A percentile compares a stretch with the other conserved stretches of the same genome.
Conservation (phyloP, 257 asterid genomes). For the Hygrophila difformis region DNA sequence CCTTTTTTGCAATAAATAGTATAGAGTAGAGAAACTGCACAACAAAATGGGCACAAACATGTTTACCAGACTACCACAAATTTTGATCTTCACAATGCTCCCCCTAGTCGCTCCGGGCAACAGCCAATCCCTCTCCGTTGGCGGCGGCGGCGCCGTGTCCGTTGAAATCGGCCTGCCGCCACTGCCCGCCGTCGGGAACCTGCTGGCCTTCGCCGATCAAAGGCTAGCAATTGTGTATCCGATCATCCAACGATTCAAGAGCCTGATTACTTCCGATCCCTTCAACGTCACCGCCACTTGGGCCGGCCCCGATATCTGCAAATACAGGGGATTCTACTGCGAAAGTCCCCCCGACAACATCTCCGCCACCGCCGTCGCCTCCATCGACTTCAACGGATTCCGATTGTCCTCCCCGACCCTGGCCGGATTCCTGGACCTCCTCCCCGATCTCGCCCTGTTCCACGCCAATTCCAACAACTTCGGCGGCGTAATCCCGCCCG, state of each 20-base stretch:
- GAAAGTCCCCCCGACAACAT: constrained; percentile 66
- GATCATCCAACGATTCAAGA: constrained; percentile 55
- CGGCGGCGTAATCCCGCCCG: constrained; percentile 38
- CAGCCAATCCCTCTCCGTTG: neutral
- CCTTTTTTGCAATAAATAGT: no score
- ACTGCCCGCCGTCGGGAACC: no score
- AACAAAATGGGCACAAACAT: no score
- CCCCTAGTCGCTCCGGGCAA: no score
- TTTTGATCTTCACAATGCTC: no score
- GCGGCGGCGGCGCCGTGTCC: neutral
- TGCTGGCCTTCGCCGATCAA: constrained; percentile 38
- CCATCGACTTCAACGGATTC: constrained; percentile 79
- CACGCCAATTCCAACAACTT: constrained; percentile 75
- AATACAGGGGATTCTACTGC: constrained; percentile 58
- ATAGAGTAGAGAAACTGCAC: no score
- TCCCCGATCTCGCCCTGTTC: constrained; percentile 70
- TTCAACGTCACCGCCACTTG: constrained; percentile 50
- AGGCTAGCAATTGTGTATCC: constrained; percentile 62
- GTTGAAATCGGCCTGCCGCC: neutral
- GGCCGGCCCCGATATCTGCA: constrained; percentile 59
- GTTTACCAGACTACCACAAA: no score
- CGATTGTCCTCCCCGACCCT: constrained; percentile 47
- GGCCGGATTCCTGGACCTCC: constrained; percentile 59
- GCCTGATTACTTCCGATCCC: constrained; percentile 53
- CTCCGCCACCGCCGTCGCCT: constrained; percentile 66